Evolutionary conservation across 208 protist genomes (phyloP).

Genomic region (Endotrypanum monterogeii): DNA sequence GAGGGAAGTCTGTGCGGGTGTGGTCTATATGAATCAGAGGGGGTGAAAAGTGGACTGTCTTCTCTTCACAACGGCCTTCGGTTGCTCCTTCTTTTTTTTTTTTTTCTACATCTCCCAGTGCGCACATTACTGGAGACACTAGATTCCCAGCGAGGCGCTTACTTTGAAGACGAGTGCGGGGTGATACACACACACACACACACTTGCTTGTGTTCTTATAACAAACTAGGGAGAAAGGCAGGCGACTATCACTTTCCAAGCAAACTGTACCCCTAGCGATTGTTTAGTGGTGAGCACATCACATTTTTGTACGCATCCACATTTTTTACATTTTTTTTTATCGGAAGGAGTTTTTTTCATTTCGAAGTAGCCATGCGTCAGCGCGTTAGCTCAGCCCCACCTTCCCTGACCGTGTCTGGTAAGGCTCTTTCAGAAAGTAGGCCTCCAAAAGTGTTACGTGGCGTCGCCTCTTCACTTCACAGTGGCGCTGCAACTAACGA

Average conservation of each 20-base stretch:
- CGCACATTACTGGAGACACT: not conserved
- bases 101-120: not conserved
- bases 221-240: not conserved
- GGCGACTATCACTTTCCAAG: not conserved
- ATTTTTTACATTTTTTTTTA: not conserved
- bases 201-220: not conserved
- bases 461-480: not conserved
- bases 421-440: not conserved
- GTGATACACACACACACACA: conserved; percentile 1
- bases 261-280: no score
- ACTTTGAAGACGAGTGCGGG: not conserved
- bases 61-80: no score
- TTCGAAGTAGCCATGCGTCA: not conserved
- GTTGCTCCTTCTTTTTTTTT: not conserved
- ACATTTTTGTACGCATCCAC: no score
- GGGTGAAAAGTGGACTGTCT: no score
- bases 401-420: not conserved
- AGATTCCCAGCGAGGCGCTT: not conserved
- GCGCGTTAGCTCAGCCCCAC: not conserved
- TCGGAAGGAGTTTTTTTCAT: no score
- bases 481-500: not conserved
- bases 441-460: not conserved
- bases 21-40: no score
- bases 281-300: not conserved
- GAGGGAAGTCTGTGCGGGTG: no score